Conservation (phyloP, 495 filamentous ascomycete genomes). For the Viridothelium virens region DNA sequence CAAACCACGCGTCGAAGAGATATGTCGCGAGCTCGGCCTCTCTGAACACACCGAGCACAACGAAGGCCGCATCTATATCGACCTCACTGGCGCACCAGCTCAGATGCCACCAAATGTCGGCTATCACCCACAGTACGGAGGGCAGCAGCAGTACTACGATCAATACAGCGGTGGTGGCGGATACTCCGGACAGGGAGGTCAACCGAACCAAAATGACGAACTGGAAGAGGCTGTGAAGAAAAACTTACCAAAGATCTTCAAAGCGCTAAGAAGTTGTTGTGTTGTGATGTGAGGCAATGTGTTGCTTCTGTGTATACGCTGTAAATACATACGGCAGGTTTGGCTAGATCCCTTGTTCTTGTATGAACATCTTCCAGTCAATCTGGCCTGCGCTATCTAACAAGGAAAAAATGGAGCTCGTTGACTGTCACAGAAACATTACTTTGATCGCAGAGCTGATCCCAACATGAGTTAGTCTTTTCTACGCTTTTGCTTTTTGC, state of each 20-base stretch:
- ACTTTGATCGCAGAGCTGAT: too few relatives aligned
- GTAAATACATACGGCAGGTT: background rate
- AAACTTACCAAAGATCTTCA: slow-evolving; percentile 49
- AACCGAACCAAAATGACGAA: slow-evolving; percentile 48
- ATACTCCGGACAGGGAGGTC: slow-evolving; percentile 31
- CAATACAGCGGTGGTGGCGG: slow-evolving; percentile 25
- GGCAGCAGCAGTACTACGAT: slow-evolving; percentile 15
- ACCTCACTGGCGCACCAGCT: slow-evolving; percentile 55
- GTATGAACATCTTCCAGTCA: background rate
- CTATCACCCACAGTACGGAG: slow-evolving; percentile 30
- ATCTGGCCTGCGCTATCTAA: background rate
- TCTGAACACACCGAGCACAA: slow-evolving; percentile 81
- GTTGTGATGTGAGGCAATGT: slow-evolving; percentile 57
- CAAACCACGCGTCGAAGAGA: slow-evolving; percentile 78
- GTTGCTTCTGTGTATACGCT: background rate
- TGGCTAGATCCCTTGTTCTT: slow-evolving; percentile 7
- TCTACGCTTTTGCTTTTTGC: background rate
- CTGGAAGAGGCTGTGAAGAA: slow-evolving; percentile 57
- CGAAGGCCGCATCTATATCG: slow-evolving; percentile 71
- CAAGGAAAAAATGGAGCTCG: background rate
- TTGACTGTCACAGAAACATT: too few relatives aligned
- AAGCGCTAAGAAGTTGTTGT: slow-evolving; percentile 52
- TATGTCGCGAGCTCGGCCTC: slow-evolving; percentile 74
- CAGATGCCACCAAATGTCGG: slow-evolving; percentile 39
- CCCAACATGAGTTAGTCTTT: too few relatives aligned